Base-by-base conservation (phyloP, 208 protist species). In the Leishmania turanica region DNA sequence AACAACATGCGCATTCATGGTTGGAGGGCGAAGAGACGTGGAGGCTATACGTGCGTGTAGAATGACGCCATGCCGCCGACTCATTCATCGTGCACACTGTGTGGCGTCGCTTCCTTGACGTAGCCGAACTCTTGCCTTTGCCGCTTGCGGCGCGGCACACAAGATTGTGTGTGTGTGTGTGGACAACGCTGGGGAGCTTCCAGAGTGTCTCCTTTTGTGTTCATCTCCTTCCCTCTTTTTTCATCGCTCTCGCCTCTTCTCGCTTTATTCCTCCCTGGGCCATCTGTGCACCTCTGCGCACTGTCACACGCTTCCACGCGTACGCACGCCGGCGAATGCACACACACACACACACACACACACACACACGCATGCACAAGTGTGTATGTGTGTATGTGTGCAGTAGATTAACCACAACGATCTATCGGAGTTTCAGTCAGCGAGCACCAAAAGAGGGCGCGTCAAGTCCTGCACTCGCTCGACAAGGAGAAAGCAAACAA, bases 121-220 rank as follows among this genome's bases (percentile, higher is more conserved):
- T 53, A 37, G 68, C 17, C 45, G 45, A 37, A 21, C 24, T 53
- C 45, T 47, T 9, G 27, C 27, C 4, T 34, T 34, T 73, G 27
- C n/a, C 37, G 27, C 27, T 73, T 19, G 68, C 68, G 15, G 19
- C 4, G 68, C 40, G 8, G 40, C 42, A 54, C 51, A 54, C 51
- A 54, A 1, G 51, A 1, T 54, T 73, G 24, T 54, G 5, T 54
- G 51, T 4, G 0, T 54, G 9, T 54, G 42, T 73, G 24, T 51
- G 24, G 13, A 34, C 37, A 73, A 53, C 2, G 68, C 15, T 4
- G 24, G 45, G 45, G 42, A 37, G 31, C 21, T 45, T 53, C 27
- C 27, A 73, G 68, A 73, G 45, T 68, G 45, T 45, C 56, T 34
- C 34, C 37, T 75, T 74, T 47, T 75, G 47, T 65, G 34, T 24